A percentile compares a stretch with the other conserved stretches of the same genome.
Conservation (phyloP, 2,329 filamentous ascomycete species). For the Ascochyta clinopodiicola region DNA sequence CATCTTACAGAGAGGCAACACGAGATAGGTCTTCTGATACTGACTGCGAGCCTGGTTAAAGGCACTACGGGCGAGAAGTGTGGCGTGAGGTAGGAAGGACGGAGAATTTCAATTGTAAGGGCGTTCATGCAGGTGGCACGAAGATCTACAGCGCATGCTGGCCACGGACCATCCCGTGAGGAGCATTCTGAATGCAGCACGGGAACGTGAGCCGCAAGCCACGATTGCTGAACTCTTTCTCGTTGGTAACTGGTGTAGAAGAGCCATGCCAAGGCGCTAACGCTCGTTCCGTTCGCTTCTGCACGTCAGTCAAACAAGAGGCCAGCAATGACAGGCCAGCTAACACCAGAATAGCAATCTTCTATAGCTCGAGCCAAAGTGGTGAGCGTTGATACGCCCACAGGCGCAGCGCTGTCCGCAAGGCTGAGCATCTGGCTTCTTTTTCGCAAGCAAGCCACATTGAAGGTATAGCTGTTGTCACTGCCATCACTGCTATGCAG, state of each 20-base stretch:
- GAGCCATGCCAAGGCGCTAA: conserved; percentile 31
- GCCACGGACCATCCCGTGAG: conserved; percentile 7
- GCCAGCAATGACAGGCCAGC: conserved; percentile 38
- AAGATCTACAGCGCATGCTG: conserved; percentile 12
- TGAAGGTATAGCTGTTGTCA: conserved; percentile 22
- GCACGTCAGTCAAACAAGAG: conserved; percentile 39
- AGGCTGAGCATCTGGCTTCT: conserved; percentile 27
- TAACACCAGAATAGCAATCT: conserved; percentile 38
- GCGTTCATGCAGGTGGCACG: conserved; percentile 1
- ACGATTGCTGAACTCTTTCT: conserved; percentile 18
- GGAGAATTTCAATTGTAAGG: not conserved
- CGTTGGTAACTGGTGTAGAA: conserved; percentile 9
- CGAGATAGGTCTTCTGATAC: not conserved
- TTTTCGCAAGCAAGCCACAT: conserved; percentile 34
- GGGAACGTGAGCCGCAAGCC: conserved; percentile 11
- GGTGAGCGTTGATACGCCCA: conserved; percentile 21
- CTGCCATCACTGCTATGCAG: conserved; percentile 23
- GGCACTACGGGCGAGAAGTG: not conserved
- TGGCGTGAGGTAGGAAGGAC: conserved; percentile 1
- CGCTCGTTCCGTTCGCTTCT: conserved; percentile 37
- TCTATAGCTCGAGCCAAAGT: conserved; percentile 14
- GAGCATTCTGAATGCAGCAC: conserved; percentile 13
- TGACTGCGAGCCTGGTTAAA: not conserved
- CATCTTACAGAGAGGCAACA: not conserved
- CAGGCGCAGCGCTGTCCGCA: conserved; percentile 9